Evolutionary conservation across 2,329 filamentous ascomycete species (phyloP).

Genomic region (Calonectria leucothoes): DNA sequence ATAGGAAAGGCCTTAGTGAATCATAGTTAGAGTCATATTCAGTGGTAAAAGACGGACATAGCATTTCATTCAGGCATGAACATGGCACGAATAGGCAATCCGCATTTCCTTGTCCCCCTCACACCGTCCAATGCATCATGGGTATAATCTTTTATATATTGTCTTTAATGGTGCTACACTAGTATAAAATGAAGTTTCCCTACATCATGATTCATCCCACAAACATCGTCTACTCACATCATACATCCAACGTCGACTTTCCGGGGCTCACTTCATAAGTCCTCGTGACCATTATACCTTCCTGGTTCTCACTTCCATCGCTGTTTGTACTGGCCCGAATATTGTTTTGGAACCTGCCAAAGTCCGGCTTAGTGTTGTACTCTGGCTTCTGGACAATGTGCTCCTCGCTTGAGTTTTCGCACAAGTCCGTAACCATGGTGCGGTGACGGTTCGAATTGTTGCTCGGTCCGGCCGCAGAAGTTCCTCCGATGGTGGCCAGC

Average conservation of each 20-base stretch:
- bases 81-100: neutral
- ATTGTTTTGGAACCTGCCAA: slow-evolving; percentile 33
- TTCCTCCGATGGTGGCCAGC: slow-evolving; percentile 40
- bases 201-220: neutral
- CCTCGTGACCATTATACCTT: slow-evolving; percentile 40
- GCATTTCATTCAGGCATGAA: neutral
- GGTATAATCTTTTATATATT: neutral
- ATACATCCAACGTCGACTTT: slow-evolving; percentile 41
- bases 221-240: neutral
- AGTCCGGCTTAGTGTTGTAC: slow-evolving; percentile 30
- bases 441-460: slow-evolving; percentile 28
- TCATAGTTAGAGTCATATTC: too few relatives aligned
- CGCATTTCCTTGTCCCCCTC: neutral
- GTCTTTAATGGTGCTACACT: neutral
- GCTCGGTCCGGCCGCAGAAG: slow-evolving; percentile 24
- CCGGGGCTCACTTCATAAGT: slow-evolving; percentile 39
- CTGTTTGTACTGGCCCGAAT: slow-evolving; percentile 37
- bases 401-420: slow-evolving; percentile 47
- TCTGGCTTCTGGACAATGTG: slow-evolving; percentile 41
- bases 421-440: slow-evolving; percentile 39
- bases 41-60: too few relatives aligned
- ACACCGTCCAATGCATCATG: neutral
- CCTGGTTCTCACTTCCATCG: slow-evolving; percentile 24
- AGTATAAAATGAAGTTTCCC: neutral
- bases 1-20: too few relatives aligned